Evolutionary conservation across 2,329 filamentous ascomycete species (phyloP), one percentile per base, ranked within the genome.

Genomic region (Fusarium nematophilum): DNA sequence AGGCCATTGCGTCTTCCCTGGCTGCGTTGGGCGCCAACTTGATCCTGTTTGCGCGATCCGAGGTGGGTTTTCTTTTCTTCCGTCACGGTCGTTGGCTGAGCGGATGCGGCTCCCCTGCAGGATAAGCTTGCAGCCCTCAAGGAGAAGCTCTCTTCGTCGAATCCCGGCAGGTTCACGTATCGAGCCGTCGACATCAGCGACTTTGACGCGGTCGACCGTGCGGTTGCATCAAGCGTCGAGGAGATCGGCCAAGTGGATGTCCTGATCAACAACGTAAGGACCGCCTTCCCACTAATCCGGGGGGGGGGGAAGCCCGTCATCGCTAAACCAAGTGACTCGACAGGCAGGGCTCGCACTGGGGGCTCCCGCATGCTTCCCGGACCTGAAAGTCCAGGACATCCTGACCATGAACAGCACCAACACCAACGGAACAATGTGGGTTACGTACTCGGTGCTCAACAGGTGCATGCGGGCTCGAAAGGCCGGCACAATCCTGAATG

Each of bases 391-490:
- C 2, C 23, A 53, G 1, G 17, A 59, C 6, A 34, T 63, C 8
- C 4, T 38, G 0, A 31, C 36, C 9, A 59, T 62, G 57, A 44
- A 34, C 11, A 39, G 38, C 13, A 63, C 60, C 2, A 63, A 78
- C 42, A 78, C 79, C 6, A 81, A 80, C 14, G 60, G 50, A 4
- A 45, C 55, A 6, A 63, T 63, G 46, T 63, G 51, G 15, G 48
- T 47, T 6, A 63, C 49, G 4, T 42, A 81, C 78, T 67, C 76
- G 76, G 78, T 71, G 0, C 21, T 63, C 1, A 61, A 50, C 14
- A 39, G 33, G 1, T 46, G 46, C 1, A 63, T 63, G 53, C 31
- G 51, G 29, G 9, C 37, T 4, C 38, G 54, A 1, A 59, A 53
- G 23, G 42, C 31, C 10, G 60, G 60, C 5, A 53, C 51, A 0